phyloP scores from a whole-genome alignment of 164 flowering plant genomes.

The Cinnamomum micranthum region DNA sequence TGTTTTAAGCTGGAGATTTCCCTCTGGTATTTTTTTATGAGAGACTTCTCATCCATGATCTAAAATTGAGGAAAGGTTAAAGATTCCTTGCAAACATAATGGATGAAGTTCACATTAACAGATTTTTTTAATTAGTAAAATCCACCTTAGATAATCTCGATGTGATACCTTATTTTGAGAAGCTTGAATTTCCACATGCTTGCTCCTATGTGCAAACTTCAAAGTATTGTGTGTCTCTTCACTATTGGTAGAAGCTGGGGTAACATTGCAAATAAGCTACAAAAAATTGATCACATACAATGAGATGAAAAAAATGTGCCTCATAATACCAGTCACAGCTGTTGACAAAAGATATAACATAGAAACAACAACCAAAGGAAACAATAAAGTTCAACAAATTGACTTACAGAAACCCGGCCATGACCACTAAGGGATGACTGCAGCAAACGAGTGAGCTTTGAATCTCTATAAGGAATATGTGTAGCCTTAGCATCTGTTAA shows the following conservation, averaged over 20 bases:
- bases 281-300: slow-evolving; percentile 6
- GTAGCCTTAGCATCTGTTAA: slow-evolving; percentile 70
- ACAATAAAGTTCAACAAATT: neutral
- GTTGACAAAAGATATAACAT: neutral
- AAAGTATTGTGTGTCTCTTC: slow-evolving; percentile 85
- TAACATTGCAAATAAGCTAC: slow-evolving; percentile 85
- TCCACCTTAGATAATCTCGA: slow-evolving; percentile 1
- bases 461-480: slow-evolving; percentile 84
- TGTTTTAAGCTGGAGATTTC: slow-evolving; percentile 68
- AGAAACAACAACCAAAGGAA: slow-evolving; percentile 6
- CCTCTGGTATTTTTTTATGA: slow-evolving; percentile 79
- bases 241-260: slow-evolving; percentile 78
- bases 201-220: slow-evolving; percentile 77
- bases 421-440: slow-evolving; percentile 86
- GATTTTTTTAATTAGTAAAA: neutral
- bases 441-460: slow-evolving; percentile 77
- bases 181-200: slow-evolving; percentile 74
- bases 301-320: neutral
- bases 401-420: slow-evolving; percentile 76
- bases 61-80: slow-evolving; percentile 15
- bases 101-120: neutral
- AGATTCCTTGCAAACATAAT: neutral
- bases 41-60: slow-evolving; percentile 88
- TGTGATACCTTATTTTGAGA: slow-evolving; percentile 67
- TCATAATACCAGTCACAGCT: neutral